phyloP scores from a whole-genome alignment of 257 asterid genomes.

The Petrea volubilis region DNA sequence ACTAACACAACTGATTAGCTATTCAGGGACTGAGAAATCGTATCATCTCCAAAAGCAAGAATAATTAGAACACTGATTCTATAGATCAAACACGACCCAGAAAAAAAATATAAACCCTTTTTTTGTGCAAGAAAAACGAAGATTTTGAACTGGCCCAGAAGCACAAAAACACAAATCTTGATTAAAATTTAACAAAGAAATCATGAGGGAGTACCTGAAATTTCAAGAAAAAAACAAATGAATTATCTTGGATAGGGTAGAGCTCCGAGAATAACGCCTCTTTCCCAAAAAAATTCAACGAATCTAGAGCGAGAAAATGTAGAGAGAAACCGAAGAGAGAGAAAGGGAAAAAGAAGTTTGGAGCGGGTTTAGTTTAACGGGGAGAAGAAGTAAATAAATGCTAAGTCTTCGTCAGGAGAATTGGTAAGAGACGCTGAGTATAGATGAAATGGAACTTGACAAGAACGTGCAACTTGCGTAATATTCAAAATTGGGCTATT shows the following conservation, averaged over 20 bases:
- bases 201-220: slow-evolving; percentile 33
- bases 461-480: background rate
- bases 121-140: background rate
- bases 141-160: background rate
- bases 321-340: slow-evolving; percentile 17
- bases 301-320: slow-evolving; percentile 26
- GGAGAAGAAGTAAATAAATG: background rate
- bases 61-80: background rate
- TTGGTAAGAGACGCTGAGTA: slow-evolving; percentile 3
- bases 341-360: background rate
- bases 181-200: background rate
- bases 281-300: slow-evolving; percentile 16
- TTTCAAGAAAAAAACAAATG: slow-evolving; percentile 10
- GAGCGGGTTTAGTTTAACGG: slow-evolving; percentile 16
- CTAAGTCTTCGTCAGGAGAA: background rate
- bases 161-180: slow-evolving; percentile 3
- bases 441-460: background rate
- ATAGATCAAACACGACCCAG: background rate
- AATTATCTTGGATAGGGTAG: slow-evolving; percentile 19
- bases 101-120: background rate
- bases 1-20: background rate
- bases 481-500: background rate
- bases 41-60: background rate
- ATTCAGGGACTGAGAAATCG: background rate
- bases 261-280: slow-evolving; percentile 37